These are phyloP conservation scores for Apiospora kogelbergensis DNA, from an alignment of 2,329 filamentous ascomycete species.

Conservation along the genomic window DNA sequence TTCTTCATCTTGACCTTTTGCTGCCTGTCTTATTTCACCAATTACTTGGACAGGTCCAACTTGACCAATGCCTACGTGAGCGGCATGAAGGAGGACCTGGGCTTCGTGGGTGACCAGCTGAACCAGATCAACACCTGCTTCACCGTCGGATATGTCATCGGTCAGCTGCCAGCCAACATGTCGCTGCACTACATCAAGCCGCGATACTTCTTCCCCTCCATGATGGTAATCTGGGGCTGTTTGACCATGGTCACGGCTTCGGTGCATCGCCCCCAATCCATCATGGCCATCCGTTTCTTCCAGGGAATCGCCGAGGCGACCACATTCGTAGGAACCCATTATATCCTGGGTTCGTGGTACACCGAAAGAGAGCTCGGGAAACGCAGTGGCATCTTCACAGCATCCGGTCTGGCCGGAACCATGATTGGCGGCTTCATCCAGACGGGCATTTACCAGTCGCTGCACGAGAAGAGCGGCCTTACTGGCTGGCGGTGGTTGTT, in stretches of 20 bases:
- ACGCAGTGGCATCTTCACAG: slow-evolving; percentile 60
- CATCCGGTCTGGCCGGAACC: slow-evolving; percentile 57
- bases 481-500: slow-evolving; percentile 58
- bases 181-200: slow-evolving; percentile 64
- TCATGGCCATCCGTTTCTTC: slow-evolving; percentile 61
- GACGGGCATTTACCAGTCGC: slow-evolving; percentile 46
- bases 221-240: slow-evolving; percentile 64
- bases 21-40: slow-evolving; percentile 57
- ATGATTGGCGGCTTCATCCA: slow-evolving; percentile 65
- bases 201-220: slow-evolving; percentile 62
- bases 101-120: slow-evolving; percentile 47
- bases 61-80: slow-evolving; percentile 55
- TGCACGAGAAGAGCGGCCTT: slow-evolving; percentile 48
- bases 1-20: slow-evolving; percentile 66
- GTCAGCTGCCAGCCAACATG: slow-evolving; percentile 61
- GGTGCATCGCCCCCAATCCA: slow-evolving; percentile 48
- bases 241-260: slow-evolving; percentile 63
- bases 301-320: slow-evolving; percentile 55
- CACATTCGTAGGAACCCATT: slow-evolving; percentile 59
- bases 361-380: slow-evolving; percentile 61
- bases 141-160: slow-evolving; percentile 43
- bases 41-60: slow-evolving; percentile 55
- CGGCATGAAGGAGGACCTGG: slow-evolving; percentile 52
- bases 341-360: slow-evolving; percentile 58
- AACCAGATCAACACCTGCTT: slow-evolving; percentile 55